Conservation (phyloP, 371 early-diverging fungal species). For the Smittium culicis region DNA sequence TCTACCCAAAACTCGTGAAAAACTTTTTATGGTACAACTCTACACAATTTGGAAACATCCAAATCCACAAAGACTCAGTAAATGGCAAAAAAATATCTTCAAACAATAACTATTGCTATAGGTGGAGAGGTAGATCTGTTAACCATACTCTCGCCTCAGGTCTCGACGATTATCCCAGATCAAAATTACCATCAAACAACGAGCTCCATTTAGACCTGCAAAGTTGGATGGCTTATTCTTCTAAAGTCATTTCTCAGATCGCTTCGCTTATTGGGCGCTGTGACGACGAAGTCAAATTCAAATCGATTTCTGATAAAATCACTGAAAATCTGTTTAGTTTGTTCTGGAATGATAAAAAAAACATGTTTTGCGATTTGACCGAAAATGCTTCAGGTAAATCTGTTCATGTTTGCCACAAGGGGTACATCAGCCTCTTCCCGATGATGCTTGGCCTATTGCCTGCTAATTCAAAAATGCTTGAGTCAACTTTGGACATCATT, state of each 20-base stretch:
- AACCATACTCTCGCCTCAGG: slow-evolving; percentile 84
- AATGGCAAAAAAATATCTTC: slow-evolving; percentile 33
- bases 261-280: slow-evolving; percentile 40
- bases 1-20: slow-evolving; percentile 51
- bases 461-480: slow-evolving; percentile 50
- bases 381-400: slow-evolving; percentile 36
- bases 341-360: slow-evolving; percentile 63
- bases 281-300: slow-evolving; percentile 24
- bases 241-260: slow-evolving; percentile 50
- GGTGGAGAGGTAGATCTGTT: slow-evolving; percentile 81
- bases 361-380: slow-evolving; percentile 67
- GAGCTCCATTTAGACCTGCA: slow-evolving; percentile 85
- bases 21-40: slow-evolving; percentile 71
- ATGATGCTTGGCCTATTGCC: slow-evolving; percentile 60
- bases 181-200: slow-evolving; percentile 44
- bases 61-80: slow-evolving; percentile 33
- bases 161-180: slow-evolving; percentile 88
- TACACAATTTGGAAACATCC: slow-evolving; percentile 56
- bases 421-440: slow-evolving; percentile 76
- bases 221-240: slow-evolving; percentile 76
- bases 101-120: slow-evolving; percentile 48
- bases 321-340: slow-evolving; percentile 27
- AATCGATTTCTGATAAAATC: slow-evolving; percentile 39
- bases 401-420: slow-evolving; percentile 65
- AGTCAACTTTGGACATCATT: slow-evolving; percentile 57